These are phyloP conservation scores for Spizellomyces sp. DNA, from an alignment of 192 early-diverging fungal genomes.

Conservation along the genomic window DNA sequence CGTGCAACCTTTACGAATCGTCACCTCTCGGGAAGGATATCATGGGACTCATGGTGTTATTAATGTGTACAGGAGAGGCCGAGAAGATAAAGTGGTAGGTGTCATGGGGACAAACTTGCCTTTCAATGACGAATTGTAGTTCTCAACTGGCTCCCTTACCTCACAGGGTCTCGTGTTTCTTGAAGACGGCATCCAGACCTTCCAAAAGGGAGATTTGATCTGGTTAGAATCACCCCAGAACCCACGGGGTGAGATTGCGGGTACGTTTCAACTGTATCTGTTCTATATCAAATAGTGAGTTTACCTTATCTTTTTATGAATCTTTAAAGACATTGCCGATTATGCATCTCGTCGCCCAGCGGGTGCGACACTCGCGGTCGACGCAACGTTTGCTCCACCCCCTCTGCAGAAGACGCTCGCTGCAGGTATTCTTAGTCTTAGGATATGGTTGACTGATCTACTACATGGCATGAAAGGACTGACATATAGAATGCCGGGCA, in stretches of 20 bases:
- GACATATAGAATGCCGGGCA: too few relatives aligned
- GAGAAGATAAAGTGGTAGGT: conserved; percentile 2
- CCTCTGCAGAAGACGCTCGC: conserved; percentile 64
- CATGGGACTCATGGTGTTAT: conserved; percentile 35
- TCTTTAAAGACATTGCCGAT: conserved; percentile 43
- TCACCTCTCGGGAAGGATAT: conserved; percentile 39
- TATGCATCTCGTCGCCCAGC: conserved; percentile 30
- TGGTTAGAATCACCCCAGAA: conserved; percentile 66
- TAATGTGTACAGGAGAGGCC: conserved; percentile 17
- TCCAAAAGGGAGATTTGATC: conserved; percentile 53
- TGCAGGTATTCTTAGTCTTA: conserved; percentile 24
- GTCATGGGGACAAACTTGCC: too few relatives aligned
- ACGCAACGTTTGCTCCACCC: conserved; percentile 74
- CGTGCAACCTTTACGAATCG: conserved; percentile 49
- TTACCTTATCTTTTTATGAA: neutral
- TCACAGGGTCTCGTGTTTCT: neutral
- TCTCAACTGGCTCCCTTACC: neutral
- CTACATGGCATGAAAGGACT: too few relatives aligned
- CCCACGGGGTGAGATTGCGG: conserved; percentile 59
- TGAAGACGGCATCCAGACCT: neutral
- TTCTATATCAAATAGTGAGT: conserved; percentile 9
- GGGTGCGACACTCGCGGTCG: conserved; percentile 60
- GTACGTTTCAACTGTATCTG: conserved; percentile 2
- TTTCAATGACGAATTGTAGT: neutral
- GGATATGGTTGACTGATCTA: too few relatives aligned